Percentiles rank a stretch among this genome's conserved stretches.
These are phyloP conservation scores for Aspergillus hancockii DNA, from an alignment of 495 filamentous ascomycete species.

Conservation along the genomic window DNA sequence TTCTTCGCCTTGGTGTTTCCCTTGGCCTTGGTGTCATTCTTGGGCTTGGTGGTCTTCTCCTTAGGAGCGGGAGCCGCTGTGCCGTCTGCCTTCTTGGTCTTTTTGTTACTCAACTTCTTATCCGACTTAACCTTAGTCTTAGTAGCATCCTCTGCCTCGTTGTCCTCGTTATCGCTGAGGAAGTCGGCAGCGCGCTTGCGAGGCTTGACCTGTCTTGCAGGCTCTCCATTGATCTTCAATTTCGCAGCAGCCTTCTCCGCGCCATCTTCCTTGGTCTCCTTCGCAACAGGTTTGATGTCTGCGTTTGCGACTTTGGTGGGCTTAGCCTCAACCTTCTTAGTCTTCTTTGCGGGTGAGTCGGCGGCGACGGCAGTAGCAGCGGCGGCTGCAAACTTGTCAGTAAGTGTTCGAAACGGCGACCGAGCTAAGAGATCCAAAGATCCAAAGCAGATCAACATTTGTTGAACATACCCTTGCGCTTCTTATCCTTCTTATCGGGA, in stretches of 20 bases:
- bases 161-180: slow-evolving; percentile 44
- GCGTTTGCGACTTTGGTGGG: slow-evolving; percentile 29
- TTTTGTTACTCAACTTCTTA: slow-evolving; percentile 34
- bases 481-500: slow-evolving; percentile 66
- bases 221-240: slow-evolving; percentile 37
- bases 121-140: slow-evolving; percentile 29
- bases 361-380: slow-evolving; percentile 48
- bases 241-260: slow-evolving; percentile 25
- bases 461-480: slow-evolving; percentile 65
- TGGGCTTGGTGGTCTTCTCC: slow-evolving; percentile 31
- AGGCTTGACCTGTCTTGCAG: slow-evolving; percentile 41
- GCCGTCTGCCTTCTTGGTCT: slow-evolving; percentile 43
- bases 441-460: slow-evolving; percentile 11
- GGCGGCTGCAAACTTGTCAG: slow-evolving; percentile 29
- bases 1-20: slow-evolving; percentile 34
- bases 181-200: slow-evolving; percentile 60
- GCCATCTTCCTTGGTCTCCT: slow-evolving; percentile 34
- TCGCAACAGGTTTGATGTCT: slow-evolving; percentile 39
- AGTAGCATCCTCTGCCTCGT: slow-evolving; percentile 27
- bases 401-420: not conserved
- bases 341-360: slow-evolving; percentile 60
- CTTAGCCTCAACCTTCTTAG: slow-evolving; percentile 51
- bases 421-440: not conserved
- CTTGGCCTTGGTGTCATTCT: slow-evolving; percentile 31
- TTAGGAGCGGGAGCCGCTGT: slow-evolving; percentile 35